phyloP scores from a whole-genome alignment of 2,329 filamentous ascomycete genomes.

The Helicocarpus griseus region DNA sequence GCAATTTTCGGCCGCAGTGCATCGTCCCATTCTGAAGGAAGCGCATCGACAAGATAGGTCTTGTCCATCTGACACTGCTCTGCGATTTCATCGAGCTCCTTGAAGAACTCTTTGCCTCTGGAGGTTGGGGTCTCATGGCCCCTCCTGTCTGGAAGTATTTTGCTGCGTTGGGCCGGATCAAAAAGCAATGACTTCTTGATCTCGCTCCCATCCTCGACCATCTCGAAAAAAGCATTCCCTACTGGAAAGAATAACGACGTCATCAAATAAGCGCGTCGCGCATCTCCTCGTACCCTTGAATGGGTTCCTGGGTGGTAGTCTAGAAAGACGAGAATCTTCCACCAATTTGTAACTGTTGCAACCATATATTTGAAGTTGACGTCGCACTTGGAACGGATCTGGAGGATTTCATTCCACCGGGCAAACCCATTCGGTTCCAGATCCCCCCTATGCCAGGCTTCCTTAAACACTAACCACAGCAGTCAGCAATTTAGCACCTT shows the following conservation, averaged over 20 bases:
- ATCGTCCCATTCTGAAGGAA: slow-evolving; percentile 33
- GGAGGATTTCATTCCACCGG: slow-evolving; percentile 29
- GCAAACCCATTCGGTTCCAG: slow-evolving; percentile 31
- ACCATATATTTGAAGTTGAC: slow-evolving; percentile 12
- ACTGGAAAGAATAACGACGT: slow-evolving; percentile 32
- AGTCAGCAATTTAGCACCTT: slow-evolving; percentile 6
- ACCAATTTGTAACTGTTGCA: slow-evolving; percentile 3
- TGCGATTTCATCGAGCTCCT: slow-evolving; percentile 2
- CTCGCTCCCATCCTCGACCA: slow-evolving; percentile 20
- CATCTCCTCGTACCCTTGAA: slow-evolving; percentile 30
- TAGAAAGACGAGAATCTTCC: slow-evolving; percentile 16
- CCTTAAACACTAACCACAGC: slow-evolving; percentile 30
- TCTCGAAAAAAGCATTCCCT: slow-evolving; percentile 23
- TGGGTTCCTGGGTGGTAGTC: slow-evolving; percentile 21
- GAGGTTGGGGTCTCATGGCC: slow-evolving; percentile 29
- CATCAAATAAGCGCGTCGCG: slow-evolving; percentile 27
- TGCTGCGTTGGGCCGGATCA: slow-evolving; percentile 32
- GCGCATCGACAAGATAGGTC: slow-evolving; percentile 18
- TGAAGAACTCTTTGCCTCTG: slow-evolving; percentile 23
- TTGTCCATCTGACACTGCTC: slow-evolving; percentile 25
- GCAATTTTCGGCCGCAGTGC: slow-evolving; percentile 34
- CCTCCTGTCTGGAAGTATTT: slow-evolving; percentile 28
- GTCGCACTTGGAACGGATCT: slow-evolving; percentile 24
- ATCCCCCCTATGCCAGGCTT: slow-evolving; percentile 38
- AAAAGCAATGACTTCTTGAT: slow-evolving; percentile 31